phyloP scores from a whole-genome alignment of 2,329 filamentous ascomycete genomes.

The Pseudogymnoascus destructans region DNA sequence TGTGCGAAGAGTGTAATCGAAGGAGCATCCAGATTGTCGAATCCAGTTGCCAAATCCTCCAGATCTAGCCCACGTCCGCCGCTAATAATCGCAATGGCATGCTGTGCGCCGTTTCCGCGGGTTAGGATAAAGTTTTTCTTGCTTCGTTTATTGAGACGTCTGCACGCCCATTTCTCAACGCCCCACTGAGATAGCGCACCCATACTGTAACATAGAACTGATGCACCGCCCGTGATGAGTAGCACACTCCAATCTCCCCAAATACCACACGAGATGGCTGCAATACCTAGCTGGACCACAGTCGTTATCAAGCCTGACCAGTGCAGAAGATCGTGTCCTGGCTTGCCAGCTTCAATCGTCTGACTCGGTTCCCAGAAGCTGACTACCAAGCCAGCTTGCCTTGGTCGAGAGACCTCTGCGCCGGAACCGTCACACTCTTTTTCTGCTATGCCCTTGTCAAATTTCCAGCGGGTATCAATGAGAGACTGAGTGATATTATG shows the following conservation, averaged over 20 bases:
- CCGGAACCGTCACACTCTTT: conserved; percentile 14
- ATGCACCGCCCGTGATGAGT: conserved; percentile 30
- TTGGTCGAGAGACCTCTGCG: conserved; percentile 17
- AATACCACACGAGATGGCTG: conserved; percentile 13
- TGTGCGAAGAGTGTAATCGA: conserved; percentile 1
- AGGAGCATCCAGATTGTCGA: conserved; percentile 13
- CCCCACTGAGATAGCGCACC: conserved; percentile 32
- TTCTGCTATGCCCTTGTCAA: not conserved
- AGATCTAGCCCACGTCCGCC: conserved; percentile 28
- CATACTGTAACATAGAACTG: conserved; percentile 26
- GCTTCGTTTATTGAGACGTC: conserved; percentile 24
- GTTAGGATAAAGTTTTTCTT: conserved; percentile 25
- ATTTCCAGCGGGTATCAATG: conserved; percentile 10
- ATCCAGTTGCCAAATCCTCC: conserved; percentile 29
- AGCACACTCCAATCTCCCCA: conserved; percentile 24
- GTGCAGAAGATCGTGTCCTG: conserved; percentile 12
- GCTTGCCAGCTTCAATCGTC: conserved; percentile 11
- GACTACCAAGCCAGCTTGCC: conserved; percentile 16
- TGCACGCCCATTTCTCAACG: conserved; percentile 32
- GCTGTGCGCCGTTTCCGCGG: conserved; percentile 30
- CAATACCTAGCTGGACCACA: conserved; percentile 13
- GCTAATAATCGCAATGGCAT: conserved; percentile 30
- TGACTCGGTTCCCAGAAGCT: conserved; percentile 15
- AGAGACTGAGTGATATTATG: conserved; percentile 7
- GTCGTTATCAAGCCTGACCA: conserved; percentile 20